Evolutionary conservation across 2,329 filamentous ascomycete species (phyloP).

Genomic region (Seiridium cupressi): DNA sequence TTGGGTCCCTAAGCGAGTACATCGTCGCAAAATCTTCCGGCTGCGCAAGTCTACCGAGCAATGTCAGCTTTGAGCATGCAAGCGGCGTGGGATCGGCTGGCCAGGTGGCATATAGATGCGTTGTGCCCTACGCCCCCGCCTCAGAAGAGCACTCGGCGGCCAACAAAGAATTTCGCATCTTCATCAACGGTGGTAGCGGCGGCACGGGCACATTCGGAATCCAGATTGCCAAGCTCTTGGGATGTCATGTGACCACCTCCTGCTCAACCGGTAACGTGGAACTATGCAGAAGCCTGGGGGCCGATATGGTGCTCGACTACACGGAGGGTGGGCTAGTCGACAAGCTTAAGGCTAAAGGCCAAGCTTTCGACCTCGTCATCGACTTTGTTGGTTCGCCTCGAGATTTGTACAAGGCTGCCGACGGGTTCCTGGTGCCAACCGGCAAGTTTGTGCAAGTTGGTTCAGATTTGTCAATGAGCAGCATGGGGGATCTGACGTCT

Average conservation of each 20-base stretch:
- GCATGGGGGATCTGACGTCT: slow-evolving; percentile 14
- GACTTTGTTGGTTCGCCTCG: slow-evolving; percentile 53
- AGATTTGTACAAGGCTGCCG: slow-evolving; percentile 50
- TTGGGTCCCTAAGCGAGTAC: slow-evolving; percentile 41
- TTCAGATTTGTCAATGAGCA: slow-evolving; percentile 22
- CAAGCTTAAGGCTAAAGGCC: slow-evolving; percentile 40
- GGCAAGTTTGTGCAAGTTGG: slow-evolving; percentile 55
- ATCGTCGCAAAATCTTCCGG: slow-evolving; percentile 26
- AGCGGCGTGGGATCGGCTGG: slow-evolving; percentile 42
- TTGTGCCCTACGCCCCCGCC: slow-evolving; percentile 38
- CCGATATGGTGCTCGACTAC: slow-evolving; percentile 62
- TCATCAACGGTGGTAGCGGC: slow-evolving; percentile 62
- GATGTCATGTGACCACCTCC: slow-evolving; percentile 54
- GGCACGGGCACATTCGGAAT: slow-evolving; percentile 57
- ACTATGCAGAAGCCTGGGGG: slow-evolving; percentile 55
- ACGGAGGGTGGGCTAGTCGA: slow-evolving; percentile 42
- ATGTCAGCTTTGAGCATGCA: slow-evolving; percentile 37
- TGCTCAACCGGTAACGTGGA: slow-evolving; percentile 57
- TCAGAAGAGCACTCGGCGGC: background rate
- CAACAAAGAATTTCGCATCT: slow-evolving; percentile 45
- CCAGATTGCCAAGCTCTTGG: slow-evolving; percentile 59
- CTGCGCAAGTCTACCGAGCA: slow-evolving; percentile 38
- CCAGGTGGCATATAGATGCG: slow-evolving; percentile 44
- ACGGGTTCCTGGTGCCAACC: slow-evolving; percentile 45
- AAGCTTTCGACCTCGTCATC: slow-evolving; percentile 49